Evolutionary conservation across 805 yeast genomes (phyloP).

Genomic region (Ogataea trehaloabstinens): DNA sequence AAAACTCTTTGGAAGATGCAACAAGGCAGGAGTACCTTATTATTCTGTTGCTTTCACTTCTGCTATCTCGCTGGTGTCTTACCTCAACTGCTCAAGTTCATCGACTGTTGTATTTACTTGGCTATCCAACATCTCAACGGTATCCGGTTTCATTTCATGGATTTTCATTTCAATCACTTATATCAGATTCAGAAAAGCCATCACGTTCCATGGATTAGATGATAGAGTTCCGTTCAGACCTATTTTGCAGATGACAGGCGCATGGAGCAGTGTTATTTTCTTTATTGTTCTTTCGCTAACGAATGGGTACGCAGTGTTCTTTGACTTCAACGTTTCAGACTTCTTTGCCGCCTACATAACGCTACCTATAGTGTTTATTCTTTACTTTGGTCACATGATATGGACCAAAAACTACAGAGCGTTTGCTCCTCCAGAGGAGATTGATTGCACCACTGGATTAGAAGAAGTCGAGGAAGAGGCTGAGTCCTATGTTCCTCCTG

Average conservation of each 20-base stretch:
- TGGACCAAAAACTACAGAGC: slow-evolving; percentile 44
- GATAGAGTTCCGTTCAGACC: slow-evolving; percentile 60
- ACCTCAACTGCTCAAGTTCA: slow-evolving; percentile 59
- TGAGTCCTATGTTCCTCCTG: slow-evolving; percentile 29
- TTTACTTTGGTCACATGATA: slow-evolving; percentile 58
- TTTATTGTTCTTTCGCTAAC: slow-evolving; percentile 49
- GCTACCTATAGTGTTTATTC: slow-evolving; percentile 48
- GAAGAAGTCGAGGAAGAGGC: slow-evolving; percentile 57
- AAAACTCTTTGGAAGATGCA: slow-evolving; percentile 55
- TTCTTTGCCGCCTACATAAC: slow-evolving; percentile 70
- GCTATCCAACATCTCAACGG: slow-evolving; percentile 64
- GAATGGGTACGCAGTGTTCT: slow-evolving; percentile 63
- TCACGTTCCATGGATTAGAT: slow-evolving; percentile 45
- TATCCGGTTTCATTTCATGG: slow-evolving; percentile 71
- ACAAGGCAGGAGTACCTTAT: slow-evolving; percentile 67
- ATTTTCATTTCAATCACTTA: slow-evolving; percentile 52
- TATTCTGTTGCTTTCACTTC: slow-evolving; percentile 52
- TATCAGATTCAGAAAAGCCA: slow-evolving; percentile 64
- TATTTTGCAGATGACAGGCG: slow-evolving; percentile 54
- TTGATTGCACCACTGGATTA: slow-evolving; percentile 63
- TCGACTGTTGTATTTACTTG: slow-evolving; percentile 63
- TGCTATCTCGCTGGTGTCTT: slow-evolving; percentile 53
- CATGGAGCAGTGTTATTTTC: slow-evolving; percentile 44
- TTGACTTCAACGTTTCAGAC: slow-evolving; percentile 44
- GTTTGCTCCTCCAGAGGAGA: slow-evolving; percentile 51